Evolutionary conservation across 176 grass and related monocot species (phyloP).

Genomic region (Paspalum notatum): DNA sequence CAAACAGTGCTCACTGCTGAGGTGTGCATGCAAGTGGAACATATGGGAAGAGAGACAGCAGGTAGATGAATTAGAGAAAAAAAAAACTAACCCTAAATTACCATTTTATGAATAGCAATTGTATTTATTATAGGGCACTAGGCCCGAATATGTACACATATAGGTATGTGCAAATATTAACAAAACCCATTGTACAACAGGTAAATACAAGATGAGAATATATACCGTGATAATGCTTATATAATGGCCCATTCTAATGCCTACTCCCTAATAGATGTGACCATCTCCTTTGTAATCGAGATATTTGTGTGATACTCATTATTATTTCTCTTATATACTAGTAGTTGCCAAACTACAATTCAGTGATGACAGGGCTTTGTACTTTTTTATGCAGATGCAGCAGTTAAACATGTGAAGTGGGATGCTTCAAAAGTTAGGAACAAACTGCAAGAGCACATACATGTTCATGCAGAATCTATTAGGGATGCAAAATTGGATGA

Average conservation of each 20-base stretch:
- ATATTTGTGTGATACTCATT: not conserved
- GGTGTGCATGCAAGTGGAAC: too few species aligned
- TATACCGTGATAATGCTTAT: not conserved
- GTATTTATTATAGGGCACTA: too few species aligned
- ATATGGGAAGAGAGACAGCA: too few species aligned
- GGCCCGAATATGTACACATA: too few species aligned
- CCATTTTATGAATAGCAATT: too few species aligned
- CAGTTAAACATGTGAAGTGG: constrained; percentile 65
- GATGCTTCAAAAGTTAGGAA: constrained; percentile 63
- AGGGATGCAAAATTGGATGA: constrained; percentile 59
- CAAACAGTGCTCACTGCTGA: too few species aligned
- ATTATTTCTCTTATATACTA: not conserved
- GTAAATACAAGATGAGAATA: too few species aligned
- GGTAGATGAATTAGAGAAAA: too few species aligned
- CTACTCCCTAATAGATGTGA: not conserved
- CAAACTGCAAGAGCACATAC: constrained; percentile 63
- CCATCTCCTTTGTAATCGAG: not conserved
- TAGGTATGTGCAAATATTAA: too few species aligned
- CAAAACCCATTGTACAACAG: too few species aligned
- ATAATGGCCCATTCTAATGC: constrained; percentile 2
- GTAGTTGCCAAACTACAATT: not conserved
- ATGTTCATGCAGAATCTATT: constrained; percentile 58
- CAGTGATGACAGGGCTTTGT: not conserved
- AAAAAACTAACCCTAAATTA: too few species aligned
- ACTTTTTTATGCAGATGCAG: constrained; percentile 49